Evolutionary conservation across 2,329 filamentous ascomycete species (phyloP).

Genomic region (Elsinoe perseae): DNA sequence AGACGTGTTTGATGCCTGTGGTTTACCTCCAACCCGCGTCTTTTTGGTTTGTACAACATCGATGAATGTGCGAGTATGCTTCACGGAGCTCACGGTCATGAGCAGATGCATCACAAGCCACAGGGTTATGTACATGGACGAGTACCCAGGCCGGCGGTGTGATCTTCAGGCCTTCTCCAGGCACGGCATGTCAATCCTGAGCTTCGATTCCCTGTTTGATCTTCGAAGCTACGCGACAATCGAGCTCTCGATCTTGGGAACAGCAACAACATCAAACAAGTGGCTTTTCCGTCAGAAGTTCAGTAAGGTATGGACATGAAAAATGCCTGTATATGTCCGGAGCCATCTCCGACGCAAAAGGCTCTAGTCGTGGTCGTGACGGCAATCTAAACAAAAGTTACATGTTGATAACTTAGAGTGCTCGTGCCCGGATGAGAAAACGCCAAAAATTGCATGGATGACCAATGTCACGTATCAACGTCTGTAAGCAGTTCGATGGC

Average conservation of each 20-base stretch:
- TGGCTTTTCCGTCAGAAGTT: neutral
- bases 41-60: no score
- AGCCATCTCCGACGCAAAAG: neutral
- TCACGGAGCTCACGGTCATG: neutral
- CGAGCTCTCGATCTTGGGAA: neutral
- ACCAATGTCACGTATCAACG: neutral
- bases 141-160: neutral
- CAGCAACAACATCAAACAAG: neutral
- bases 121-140: neutral
- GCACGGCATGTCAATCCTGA: neutral
- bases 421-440: neutral
- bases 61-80: no score
- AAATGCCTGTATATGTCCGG: neutral
- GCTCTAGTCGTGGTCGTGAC: neutral
- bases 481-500: neutral
- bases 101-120: neutral
- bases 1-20: neutral
- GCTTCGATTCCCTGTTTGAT: neutral
- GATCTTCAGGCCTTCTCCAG: neutral
- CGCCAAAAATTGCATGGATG: neutral
- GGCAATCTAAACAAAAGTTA: neutral
- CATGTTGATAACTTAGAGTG: neutral
- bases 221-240: constrained; percentile 2
- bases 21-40: neutral
- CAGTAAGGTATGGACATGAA: neutral